Evolutionary conservation across 148 eudicot genomes (phyloP).

Genomic region (Dysphania ambrosioides): DNA sequence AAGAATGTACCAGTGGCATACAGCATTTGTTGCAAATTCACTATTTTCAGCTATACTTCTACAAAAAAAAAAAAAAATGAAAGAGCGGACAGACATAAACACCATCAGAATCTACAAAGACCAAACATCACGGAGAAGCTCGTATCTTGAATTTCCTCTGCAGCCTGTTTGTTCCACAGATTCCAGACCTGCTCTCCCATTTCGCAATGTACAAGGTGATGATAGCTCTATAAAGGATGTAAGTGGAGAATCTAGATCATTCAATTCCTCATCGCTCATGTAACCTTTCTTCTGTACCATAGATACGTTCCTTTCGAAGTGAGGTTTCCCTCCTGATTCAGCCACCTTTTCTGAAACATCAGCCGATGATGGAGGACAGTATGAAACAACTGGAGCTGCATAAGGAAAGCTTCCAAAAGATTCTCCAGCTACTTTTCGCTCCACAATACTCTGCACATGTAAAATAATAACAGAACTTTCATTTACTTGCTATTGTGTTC

Average conservation of each 20-base stretch:
- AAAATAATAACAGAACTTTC: conserved; percentile 5
- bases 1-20: neutral
- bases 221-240: conserved; percentile 44
- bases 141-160: conserved; percentile 55
- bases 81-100: neutral
- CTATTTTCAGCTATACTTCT: too few species aligned
- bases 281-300: conserved; percentile 71
- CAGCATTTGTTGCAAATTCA: neutral
- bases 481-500: neutral
- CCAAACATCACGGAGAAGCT: conserved; percentile 86
- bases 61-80: too few species aligned
- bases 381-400: conserved; percentile 50
- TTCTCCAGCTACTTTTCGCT: conserved; percentile 50
- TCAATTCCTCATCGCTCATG: conserved; percentile 84
- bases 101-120: conserved; percentile 29
- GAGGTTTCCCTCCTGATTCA: conserved; percentile 48
- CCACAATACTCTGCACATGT: conserved; percentile 55
- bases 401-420: conserved; percentile 56
- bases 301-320: conserved; percentile 48
- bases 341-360: conserved; percentile 63
- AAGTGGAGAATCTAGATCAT: conserved; percentile 62
- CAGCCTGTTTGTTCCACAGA: conserved; percentile 16
- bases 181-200: conserved; percentile 29
- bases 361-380: conserved; percentile 53
- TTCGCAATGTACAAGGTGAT: conserved; percentile 27